Evolutionary conservation across 805 yeast species (phyloP).

Genomic region (Metschnikowia henanensis): DNA sequence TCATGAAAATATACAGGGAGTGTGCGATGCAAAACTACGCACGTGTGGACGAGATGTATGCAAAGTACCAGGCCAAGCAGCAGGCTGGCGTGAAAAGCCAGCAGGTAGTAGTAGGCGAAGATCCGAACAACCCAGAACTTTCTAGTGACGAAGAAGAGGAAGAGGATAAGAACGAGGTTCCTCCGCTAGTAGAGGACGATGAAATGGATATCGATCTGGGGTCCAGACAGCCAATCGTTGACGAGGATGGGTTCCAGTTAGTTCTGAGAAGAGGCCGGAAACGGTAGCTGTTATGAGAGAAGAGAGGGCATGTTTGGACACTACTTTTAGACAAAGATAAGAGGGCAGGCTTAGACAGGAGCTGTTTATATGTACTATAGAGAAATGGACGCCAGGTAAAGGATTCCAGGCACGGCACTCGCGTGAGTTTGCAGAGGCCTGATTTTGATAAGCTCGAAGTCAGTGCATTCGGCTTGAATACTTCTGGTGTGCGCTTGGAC

Average conservation of each 20-base stretch:
- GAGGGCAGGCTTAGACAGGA: neutral
- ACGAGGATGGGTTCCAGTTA: slow-evolving; percentile 92
- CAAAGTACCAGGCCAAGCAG: slow-evolving; percentile 57
- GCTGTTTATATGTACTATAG: neutral
- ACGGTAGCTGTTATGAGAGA: too few species aligned
- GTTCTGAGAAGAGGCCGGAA: slow-evolving; percentile 71
- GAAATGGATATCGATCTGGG: slow-evolving; percentile 36
- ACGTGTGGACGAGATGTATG: slow-evolving; percentile 58
- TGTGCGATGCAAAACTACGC: slow-evolving; percentile 54
- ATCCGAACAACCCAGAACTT: slow-evolving; percentile 62
- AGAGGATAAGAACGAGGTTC: slow-evolving; percentile 37
- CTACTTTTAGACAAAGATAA: too few species aligned
- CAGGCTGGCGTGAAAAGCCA: slow-evolving; percentile 27
- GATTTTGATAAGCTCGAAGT: too few species aligned
- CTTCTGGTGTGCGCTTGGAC: too few species aligned
- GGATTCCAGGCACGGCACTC: too few species aligned
- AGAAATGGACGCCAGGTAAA: neutral
- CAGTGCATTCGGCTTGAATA: too few species aligned
- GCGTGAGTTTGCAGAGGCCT: too few species aligned
- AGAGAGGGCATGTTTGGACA: too few species aligned
- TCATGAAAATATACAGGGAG: slow-evolving; percentile 66
- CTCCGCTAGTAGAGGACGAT: slow-evolving; percentile 11
- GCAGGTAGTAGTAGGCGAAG: slow-evolving; percentile 51
- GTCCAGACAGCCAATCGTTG: slow-evolving; percentile 51
- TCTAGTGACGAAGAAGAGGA: slow-evolving; percentile 48